A percentile compares a stretch with the other conserved stretches of the same genome.
Conservation (phyloP, 176 grass and related monocot species). For the Saccharum spontaneum region DNA sequence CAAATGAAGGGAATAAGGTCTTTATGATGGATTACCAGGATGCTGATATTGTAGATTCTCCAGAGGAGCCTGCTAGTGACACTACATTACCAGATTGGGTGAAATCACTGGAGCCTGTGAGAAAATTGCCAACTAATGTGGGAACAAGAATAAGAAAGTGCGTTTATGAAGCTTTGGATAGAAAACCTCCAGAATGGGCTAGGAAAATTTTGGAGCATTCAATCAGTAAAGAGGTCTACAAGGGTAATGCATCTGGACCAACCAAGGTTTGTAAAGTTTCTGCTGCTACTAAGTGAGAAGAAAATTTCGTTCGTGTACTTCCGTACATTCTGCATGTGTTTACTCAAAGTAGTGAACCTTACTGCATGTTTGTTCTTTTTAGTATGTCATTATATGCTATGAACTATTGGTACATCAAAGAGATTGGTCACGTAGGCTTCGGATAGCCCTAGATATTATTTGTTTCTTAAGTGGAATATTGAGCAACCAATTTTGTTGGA, state of each 20-base stretch:
- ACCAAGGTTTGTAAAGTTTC: constrained; percentile 72
- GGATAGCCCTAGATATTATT: background rate
- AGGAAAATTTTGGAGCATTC: constrained; percentile 89
- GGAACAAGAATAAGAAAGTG: constrained; percentile 99
- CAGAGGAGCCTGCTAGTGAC: constrained; percentile 52
- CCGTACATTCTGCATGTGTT: background rate
- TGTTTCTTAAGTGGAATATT: constrained; percentile 15
- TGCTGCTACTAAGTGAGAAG: background rate
- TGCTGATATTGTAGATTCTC: constrained; percentile 49
- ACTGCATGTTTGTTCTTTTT: background rate
- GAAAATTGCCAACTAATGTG: constrained; percentile 98
- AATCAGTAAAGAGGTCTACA: constrained; percentile 97
- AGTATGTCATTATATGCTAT: constrained; percentile 9
- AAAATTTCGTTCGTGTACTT: background rate
- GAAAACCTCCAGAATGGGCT: constrained; percentile 95
- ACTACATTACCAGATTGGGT: constrained; percentile 82
- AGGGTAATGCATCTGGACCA: constrained; percentile 96
- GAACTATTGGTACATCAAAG: constrained; percentile 1
- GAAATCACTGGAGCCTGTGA: constrained; percentile 83
- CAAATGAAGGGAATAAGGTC: constrained; percentile 59
- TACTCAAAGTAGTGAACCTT: constrained; percentile 23
- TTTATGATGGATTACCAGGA: constrained; percentile 76
- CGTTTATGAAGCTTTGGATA: constrained; percentile 81
- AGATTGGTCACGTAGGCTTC: background rate
- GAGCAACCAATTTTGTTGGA: background rate